phyloP scores from a whole-genome alignment of 2,329 filamentous ascomycete species.

The Hypoxylon sp. region DNA sequence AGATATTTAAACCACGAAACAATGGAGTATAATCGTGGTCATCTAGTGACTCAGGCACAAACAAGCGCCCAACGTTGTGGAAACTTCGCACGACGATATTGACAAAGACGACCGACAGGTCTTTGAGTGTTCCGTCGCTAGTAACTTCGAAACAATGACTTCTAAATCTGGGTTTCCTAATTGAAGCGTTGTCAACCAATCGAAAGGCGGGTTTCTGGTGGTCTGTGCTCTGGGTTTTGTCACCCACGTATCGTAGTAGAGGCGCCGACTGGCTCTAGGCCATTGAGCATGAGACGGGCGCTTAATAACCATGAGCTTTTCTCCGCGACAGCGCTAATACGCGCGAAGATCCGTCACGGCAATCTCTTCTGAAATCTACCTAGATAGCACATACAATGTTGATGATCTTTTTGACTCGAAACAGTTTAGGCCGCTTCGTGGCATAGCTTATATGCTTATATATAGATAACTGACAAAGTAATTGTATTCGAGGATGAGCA shows the following conservation, averaged over 20 bases:
- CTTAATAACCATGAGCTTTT: slow-evolving; percentile 27
- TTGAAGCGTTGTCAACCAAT: slow-evolving; percentile 39
- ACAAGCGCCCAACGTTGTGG: slow-evolving; percentile 37
- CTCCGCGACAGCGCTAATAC: slow-evolving; percentile 35
- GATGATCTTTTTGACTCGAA: slow-evolving; percentile 18
- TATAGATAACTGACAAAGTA: too few relatives aligned
- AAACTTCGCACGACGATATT: slow-evolving; percentile 17
- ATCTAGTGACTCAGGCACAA: slow-evolving; percentile 32
- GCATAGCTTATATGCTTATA: too few relatives aligned
- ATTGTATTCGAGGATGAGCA: neutral
- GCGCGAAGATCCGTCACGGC: slow-evolving; percentile 28
- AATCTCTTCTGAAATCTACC: slow-evolving; percentile 15
- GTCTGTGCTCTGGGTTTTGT: slow-evolving; percentile 34
- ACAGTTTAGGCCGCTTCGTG: slow-evolving; percentile 9
- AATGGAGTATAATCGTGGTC: slow-evolving; percentile 25
- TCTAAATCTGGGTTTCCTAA: slow-evolving; percentile 43
- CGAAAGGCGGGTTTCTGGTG: slow-evolving; percentile 19
- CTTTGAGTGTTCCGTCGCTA: slow-evolving; percentile 32
- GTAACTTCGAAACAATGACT: slow-evolving; percentile 40
- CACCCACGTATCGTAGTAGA: slow-evolving; percentile 16
- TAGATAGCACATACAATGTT: slow-evolving; percentile 6
- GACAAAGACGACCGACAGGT: slow-evolving; percentile 34
- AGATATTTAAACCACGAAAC: slow-evolving; percentile 40
- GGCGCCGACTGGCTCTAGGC: slow-evolving; percentile 30
- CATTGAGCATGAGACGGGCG: slow-evolving; percentile 34